Percentiles rank a stretch among this genome's conserved stretches.
Conservation (phyloP, 2,329 filamentous ascomycete species). For the Calonectria pteridis region DNA sequence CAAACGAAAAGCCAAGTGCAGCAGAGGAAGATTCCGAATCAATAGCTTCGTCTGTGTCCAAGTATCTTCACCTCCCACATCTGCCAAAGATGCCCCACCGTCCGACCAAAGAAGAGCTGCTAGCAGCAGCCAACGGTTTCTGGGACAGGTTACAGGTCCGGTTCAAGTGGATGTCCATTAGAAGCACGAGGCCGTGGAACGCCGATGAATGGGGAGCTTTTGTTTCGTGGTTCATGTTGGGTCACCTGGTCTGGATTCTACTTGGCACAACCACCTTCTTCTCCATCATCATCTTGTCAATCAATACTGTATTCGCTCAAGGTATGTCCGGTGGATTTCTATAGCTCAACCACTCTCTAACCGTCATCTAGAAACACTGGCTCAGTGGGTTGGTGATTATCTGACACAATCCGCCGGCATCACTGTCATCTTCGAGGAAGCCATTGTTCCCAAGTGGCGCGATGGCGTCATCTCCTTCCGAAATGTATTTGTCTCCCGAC, state of each 20-base stretch:
- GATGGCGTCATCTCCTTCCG: slow-evolving; percentile 96
- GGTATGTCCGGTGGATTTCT: slow-evolving; percentile 61
- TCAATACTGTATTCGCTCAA: slow-evolving; percentile 97
- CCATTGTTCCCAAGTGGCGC: slow-evolving; percentile 96
- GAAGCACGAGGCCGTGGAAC: slow-evolving; percentile 94
- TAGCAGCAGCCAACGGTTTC: slow-evolving; percentile 92
- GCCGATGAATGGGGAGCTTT: slow-evolving; percentile 96
- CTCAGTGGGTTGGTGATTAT: slow-evolving; percentile 94
- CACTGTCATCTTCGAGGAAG: slow-evolving; percentile 96
- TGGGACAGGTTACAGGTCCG: slow-evolving; percentile 90
- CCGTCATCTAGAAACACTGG: slow-evolving; percentile 80
- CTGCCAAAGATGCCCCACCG: slow-evolving; percentile 82
- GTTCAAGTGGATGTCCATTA: slow-evolving; percentile 98
- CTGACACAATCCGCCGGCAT: slow-evolving; percentile 93
- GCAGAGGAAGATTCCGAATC: slow-evolving; percentile 51
- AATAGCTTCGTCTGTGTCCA: slow-evolving; percentile 66
- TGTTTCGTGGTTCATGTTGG: slow-evolving; percentile 91
- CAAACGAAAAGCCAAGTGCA: slow-evolving; percentile 22
- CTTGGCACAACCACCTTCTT: slow-evolving; percentile 98
- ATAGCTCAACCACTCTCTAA: background rate
- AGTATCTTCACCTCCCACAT: slow-evolving; percentile 70
- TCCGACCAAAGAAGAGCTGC: slow-evolving; percentile 91
- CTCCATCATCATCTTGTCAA: slow-evolving; percentile 87
- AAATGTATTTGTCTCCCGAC: slow-evolving; percentile 94
- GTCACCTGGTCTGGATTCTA: slow-evolving; percentile 95